Evolutionary conservation across 1,284 basidiomycete genomes (phyloP).

Genomic region (Pseudozyma sp.): DNA sequence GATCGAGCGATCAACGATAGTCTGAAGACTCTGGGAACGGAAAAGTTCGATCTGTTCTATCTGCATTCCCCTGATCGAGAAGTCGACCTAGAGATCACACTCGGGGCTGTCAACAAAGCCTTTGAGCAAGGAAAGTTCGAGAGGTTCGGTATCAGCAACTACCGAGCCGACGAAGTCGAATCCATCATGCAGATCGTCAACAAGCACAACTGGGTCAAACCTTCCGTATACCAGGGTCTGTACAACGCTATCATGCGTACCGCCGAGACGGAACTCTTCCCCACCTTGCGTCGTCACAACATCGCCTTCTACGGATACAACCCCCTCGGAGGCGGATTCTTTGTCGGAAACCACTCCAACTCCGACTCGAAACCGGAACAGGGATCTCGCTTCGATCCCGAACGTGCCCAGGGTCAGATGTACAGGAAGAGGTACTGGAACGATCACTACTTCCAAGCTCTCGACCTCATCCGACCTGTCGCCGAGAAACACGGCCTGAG

Average conservation of each 20-base stretch:
- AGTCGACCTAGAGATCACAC: constrained; percentile 72
- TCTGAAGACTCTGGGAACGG: constrained; percentile 67
- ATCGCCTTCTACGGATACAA: constrained; percentile 71
- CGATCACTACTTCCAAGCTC: constrained; percentile 54
- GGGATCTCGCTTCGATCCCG: constrained; percentile 52
- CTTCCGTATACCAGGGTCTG: constrained; percentile 77
- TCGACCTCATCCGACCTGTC: constrained; percentile 63
- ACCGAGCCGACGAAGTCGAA: constrained; percentile 75
- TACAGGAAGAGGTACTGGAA: constrained; percentile 56
- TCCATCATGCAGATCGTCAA: constrained; percentile 75
- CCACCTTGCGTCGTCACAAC: constrained; percentile 72
- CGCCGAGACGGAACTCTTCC: constrained; percentile 49
- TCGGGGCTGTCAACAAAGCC: constrained; percentile 72
- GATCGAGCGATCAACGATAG: constrained; percentile 52
- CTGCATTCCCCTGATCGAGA: constrained; percentile 74
- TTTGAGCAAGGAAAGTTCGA: constrained; percentile 73
- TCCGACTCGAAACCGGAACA: constrained; percentile 7
- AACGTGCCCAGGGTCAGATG: constrained; percentile 45
- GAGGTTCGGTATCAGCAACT: constrained; percentile 74
- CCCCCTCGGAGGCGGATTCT: constrained; percentile 64
- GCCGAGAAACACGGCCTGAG: constrained; percentile 40
- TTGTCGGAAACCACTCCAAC: constrained; percentile 32
- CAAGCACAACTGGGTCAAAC: constrained; percentile 74
- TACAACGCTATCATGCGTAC: constrained; percentile 56
- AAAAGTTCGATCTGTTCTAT: constrained; percentile 73